phyloP scores from a whole-genome alignment of 345 rosid species.

The Citrus reticulata region DNA sequence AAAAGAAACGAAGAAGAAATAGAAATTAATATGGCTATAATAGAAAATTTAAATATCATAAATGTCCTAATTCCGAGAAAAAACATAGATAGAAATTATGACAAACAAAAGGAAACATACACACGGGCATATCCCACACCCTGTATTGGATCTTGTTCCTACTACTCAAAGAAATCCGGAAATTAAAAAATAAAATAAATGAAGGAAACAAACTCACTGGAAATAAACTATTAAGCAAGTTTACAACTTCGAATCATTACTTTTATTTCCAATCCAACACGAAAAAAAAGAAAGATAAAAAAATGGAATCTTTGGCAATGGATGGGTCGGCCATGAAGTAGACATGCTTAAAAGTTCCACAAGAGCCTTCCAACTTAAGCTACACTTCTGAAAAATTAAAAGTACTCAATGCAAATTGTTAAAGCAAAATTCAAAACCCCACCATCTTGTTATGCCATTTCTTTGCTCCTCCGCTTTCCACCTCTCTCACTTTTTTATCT shows the following conservation, averaged over 20 bases:
- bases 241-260: background rate
- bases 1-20: too few relatives aligned
- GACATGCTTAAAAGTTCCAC: constrained; percentile 7
- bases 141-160: background rate
- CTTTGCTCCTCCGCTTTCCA: background rate
- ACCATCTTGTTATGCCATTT: background rate
- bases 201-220: background rate
- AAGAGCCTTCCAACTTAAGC: background rate
- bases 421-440: constrained; percentile 6
- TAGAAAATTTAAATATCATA: too few relatives aligned
- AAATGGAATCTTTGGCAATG: background rate
- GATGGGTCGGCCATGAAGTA: constrained; percentile 24
- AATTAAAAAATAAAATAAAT: too few relatives aligned
- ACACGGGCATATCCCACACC: too few relatives aligned
- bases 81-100: background rate
- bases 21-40: too few relatives aligned
- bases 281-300: background rate
- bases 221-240: background rate
- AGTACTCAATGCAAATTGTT: background rate
- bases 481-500: background rate
- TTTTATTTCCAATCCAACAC: background rate
- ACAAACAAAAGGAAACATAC: background rate
- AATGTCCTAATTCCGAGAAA: background rate
- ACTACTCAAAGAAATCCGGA: background rate
- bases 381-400: too few relatives aligned